Evolutionary conservation across 106 monocot genomes (phyloP).

Genomic region (Dactylorhiza incarnata): DNA sequence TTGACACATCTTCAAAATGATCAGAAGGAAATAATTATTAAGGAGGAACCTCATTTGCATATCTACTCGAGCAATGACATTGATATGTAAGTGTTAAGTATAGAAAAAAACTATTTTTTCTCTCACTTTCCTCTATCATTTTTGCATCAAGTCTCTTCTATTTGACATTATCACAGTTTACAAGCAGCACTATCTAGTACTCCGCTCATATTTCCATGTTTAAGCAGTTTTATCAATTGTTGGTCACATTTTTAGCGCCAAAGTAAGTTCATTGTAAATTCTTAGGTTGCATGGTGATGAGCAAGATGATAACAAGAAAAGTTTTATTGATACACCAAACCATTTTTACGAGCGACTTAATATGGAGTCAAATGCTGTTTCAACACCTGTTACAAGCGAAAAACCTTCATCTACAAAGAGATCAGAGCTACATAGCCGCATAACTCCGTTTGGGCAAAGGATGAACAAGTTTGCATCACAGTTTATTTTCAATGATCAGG

Average conservation of each 20-base stretch:
- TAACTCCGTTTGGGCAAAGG: conserved; percentile 90
- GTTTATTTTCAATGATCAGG: conserved; percentile 40
- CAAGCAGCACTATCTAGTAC: neutral
- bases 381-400: conserved; percentile 35
- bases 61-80: conserved; percentile 80
- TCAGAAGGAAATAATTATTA: conserved; percentile 57
- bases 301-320: conserved; percentile 28
- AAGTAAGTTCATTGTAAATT: neutral
- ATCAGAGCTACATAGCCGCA: conserved; percentile 14
- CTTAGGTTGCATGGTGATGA: conserved; percentile 54
- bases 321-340: conserved; percentile 32
- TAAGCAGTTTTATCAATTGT: neutral
- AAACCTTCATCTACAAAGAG: conserved; percentile 33
- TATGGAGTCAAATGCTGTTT: conserved; percentile 21
- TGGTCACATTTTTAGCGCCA: neutral
- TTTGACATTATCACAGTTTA: neutral
- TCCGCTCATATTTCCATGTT: neutral
- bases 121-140: neutral
- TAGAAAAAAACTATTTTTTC: neutral
- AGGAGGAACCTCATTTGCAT: conserved; percentile 72
- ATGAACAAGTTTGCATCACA: conserved; percentile 65
- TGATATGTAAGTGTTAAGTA: conserved; percentile 55
- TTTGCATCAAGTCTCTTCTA: neutral
- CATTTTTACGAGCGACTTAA: conserved; percentile 25
- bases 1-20: conserved; percentile 72